Evolutionary conservation across 164 flowering plant genomes (phyloP).

Genomic region (Santalum album): DNA sequence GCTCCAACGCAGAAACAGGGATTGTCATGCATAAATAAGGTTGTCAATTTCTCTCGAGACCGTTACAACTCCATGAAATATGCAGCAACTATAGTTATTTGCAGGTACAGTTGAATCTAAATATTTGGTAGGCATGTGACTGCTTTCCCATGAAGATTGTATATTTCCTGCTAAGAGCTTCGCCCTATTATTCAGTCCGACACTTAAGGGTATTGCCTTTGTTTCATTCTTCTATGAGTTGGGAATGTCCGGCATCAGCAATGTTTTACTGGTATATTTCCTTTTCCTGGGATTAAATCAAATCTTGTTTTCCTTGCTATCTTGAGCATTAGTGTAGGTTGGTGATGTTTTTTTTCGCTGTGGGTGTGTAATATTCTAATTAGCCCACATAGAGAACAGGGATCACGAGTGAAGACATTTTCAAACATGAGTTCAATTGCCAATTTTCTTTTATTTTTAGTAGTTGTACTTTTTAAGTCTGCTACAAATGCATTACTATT

Average conservation of each 20-base stretch:
- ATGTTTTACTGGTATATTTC: constrained; percentile 53
- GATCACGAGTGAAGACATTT: no score
- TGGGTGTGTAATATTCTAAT: no score
- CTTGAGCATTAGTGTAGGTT: neutral
- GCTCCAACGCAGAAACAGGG: constrained; percentile 25
- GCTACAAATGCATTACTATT: no score
- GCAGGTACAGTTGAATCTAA: constrained; percentile 30
- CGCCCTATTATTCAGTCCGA: constrained; percentile 34
- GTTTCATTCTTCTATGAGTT: constrained; percentile 79
- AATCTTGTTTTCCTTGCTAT: neutral
- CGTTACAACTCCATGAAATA: constrained; percentile 54
- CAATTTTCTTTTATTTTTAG: no score
- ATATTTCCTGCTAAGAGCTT: constrained; percentile 6
- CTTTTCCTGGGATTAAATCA: neutral
- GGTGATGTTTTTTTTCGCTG: no score
- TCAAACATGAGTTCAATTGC: no score
- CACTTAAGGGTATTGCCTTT: constrained; percentile 50
- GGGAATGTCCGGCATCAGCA: constrained; percentile 88
- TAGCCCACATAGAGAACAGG: no score
- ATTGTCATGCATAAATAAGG: constrained; percentile 20
- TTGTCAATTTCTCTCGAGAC: constrained; percentile 23
- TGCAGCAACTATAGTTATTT: constrained; percentile 40
- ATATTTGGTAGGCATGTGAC: neutral
- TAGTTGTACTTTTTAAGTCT: no score
- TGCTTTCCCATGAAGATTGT: neutral